phyloP scores from a whole-genome alignment of 1,139 yeast species.

The Groenewaldozyma auringiensis region DNA sequence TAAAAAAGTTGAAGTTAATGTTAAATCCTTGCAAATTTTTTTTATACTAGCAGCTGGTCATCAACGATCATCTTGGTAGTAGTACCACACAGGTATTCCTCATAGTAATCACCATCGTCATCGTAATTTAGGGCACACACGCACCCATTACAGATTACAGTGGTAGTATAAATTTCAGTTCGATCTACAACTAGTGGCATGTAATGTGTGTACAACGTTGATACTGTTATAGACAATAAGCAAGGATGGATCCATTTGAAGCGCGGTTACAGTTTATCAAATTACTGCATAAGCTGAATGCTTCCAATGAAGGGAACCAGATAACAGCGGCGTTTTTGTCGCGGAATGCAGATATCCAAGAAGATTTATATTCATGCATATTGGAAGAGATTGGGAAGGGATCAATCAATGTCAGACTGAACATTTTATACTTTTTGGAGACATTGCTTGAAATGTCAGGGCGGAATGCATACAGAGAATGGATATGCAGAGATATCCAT shows the following conservation, averaged over 20 bases:
- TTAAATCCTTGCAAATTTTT: too few species aligned
- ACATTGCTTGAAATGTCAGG: conserved; percentile 38
- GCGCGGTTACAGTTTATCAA: conserved; percentile 64
- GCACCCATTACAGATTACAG: too few species aligned
- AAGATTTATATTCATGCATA: conserved; percentile 64
- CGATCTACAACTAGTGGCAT: too few species aligned
- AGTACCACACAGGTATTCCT: too few species aligned
- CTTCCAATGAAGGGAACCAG: conserved; percentile 50
- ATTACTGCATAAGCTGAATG: conserved; percentile 51
- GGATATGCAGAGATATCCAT: conserved; percentile 41
- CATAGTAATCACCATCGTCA: too few species aligned
- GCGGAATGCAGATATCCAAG: conserved; percentile 51
- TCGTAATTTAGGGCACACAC: too few species aligned
- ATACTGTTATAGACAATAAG: too few species aligned
- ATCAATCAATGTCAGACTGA: conserved; percentile 51
- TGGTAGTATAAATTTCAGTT: too few species aligned
- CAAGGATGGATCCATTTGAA: conserved; percentile 84
- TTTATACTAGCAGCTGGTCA: too few species aligned
- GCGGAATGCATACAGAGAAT: conserved; percentile 13
- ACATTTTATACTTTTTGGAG: conserved; percentile 63
- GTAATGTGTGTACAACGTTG: too few species aligned
- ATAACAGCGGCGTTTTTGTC: conserved; percentile 55
- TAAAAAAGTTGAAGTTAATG: too few species aligned
- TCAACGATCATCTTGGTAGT: too few species aligned
- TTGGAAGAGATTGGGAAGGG: conserved; percentile 49